Evolutionary conservation across 2,329 filamentous ascomycete species (phyloP).

Genomic region (Fusarium annulatum): DNA sequence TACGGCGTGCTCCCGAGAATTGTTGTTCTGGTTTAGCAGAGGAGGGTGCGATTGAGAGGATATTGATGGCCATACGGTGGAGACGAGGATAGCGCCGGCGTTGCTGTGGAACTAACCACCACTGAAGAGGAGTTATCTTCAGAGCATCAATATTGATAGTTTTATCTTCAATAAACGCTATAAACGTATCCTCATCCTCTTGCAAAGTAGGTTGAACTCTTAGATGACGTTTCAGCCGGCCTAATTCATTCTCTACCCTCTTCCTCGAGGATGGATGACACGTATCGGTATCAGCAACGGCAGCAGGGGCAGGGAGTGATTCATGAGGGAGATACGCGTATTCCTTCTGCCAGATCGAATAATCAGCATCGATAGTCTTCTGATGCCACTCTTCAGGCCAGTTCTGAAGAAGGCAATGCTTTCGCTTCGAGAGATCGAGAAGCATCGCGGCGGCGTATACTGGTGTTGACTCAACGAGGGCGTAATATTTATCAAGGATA

Average conservation of each 20-base stretch:
- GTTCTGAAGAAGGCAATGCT: background rate
- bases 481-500: background rate
- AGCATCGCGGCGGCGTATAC: background rate
- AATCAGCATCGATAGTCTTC: background rate
- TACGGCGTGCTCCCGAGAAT: too few relatives aligned
- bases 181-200: background rate
- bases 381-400: background rate
- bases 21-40: too few relatives aligned
- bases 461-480: background rate
- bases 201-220: background rate
- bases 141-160: background rate
- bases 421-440: background rate
- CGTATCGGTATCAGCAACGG: background rate
- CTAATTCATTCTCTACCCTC: background rate
- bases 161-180: background rate
- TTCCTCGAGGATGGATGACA: background rate
- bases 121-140: background rate
- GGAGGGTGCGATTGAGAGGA: too few relatives aligned
- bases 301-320: background rate
- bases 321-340: background rate
- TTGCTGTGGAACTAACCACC: background rate
- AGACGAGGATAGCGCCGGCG: too few relatives aligned
- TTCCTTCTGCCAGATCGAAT: background rate
- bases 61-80: too few relatives aligned
- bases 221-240: background rate